Evolutionary conservation across 2,329 filamentous ascomycete genomes (phyloP).

Genomic region (Helotiales sp.): DNA sequence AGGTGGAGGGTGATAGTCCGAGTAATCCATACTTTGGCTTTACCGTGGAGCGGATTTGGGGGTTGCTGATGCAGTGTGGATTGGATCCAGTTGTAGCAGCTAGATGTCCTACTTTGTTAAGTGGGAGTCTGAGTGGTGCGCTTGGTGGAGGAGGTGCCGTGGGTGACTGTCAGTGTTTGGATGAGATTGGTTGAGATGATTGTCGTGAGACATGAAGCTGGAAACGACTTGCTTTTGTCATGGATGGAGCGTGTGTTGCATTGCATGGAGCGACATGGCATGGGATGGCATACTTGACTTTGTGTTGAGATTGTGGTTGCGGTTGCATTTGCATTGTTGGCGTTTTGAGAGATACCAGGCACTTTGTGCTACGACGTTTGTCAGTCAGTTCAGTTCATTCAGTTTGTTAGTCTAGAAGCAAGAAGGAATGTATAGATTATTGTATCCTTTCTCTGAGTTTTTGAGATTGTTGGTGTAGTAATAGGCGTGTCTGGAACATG

Average conservation of each 20-base stretch:
- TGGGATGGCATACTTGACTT: too few relatives aligned
- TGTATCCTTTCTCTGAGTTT: too few relatives aligned
- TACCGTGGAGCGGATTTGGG: conserved; percentile 31
- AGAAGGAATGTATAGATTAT: too few relatives aligned
- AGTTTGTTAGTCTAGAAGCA: too few relatives aligned
- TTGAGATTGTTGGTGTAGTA: too few relatives aligned
- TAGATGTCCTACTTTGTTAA: conserved; percentile 79
- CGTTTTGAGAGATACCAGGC: background rate
- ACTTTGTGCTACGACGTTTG: too few relatives aligned
- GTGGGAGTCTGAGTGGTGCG: conserved; percentile 71
- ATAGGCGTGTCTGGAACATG: too few relatives aligned
- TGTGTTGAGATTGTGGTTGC: too few relatives aligned
- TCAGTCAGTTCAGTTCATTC: too few relatives aligned
- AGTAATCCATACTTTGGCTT: conserved; percentile 33
- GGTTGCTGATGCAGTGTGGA: conserved; percentile 31
- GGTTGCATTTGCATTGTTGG: too few relatives aligned
- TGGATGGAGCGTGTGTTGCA: background rate
- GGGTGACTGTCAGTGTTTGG: conserved; percentile 32
- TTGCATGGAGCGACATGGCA: too few relatives aligned
- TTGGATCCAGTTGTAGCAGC: conserved; percentile 71
- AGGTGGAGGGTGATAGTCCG: conserved; percentile 11
- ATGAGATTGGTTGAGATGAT: conserved; percentile 5
- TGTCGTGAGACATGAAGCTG: too few relatives aligned
- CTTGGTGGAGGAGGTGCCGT: conserved; percentile 13
- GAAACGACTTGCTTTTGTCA: background rate